Evolutionary conservation across 495 filamentous ascomycete species (phyloP), one percentile per base, ranked within the genome.

Genomic region (Hyphodiscus hymeniophilus): DNA sequence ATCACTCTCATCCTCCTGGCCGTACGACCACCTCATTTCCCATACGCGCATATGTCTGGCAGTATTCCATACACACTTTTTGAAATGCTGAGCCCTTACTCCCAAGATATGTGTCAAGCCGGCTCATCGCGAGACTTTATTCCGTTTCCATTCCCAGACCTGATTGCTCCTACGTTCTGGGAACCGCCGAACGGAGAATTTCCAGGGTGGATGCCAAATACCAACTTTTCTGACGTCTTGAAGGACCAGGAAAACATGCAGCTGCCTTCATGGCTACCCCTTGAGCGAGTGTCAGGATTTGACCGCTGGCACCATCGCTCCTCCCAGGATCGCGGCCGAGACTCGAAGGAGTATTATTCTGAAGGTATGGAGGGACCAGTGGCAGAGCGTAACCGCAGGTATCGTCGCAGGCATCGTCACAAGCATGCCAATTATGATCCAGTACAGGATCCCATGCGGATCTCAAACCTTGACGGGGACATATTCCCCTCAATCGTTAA

Each of bases 401-500:
- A 38, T 38, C 34, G 13, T 38, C 6, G 22, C 15, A 21, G 16
- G 7, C 12, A 20, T 6, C 21, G 7, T 18, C 21, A 15, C 24
- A 45, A 30, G 15, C 24, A 26, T 17, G 23, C 33, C 24, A 45
- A 71, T 51, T 73, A 69, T 42, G 59, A 70, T 28, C 61, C 69
- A 3, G 58, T 57, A 8, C 48, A 51, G 2, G 70, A 73, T 42
- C 69, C 70, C 0, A 51, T 72, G 0, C 70, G 68, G 55, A 59
- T 73, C 30, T 65, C 65, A 6, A 73, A 73, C 41, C 47, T 72
- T 13, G 63, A 62, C 5, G 52, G 62, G 8, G 57, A 61, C 0
- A 50, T 73, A 1, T 56, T 69, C 15, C 53, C 52, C 15, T 55
- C 61, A 2, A 44, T 69, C 21, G 44, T 58, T 44, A 57, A 62